These are phyloP conservation scores for Coemansia umbellata DNA, from an alignment of 192 early-diverging fungal species.

Conservation along the genomic window DNA sequence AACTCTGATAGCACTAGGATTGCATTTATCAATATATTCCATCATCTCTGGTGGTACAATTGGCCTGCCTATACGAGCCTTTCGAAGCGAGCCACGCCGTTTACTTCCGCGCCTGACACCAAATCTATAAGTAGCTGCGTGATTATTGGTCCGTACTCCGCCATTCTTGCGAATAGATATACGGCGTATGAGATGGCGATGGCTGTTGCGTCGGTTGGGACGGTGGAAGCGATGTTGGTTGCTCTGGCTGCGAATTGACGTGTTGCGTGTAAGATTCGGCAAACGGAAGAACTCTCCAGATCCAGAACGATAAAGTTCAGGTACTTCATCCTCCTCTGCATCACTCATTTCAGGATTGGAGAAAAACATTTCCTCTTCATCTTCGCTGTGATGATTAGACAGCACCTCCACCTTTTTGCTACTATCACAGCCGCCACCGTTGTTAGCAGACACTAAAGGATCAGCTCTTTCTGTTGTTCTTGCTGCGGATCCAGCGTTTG, in stretches of 20 bases:
- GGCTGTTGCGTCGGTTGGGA: not conserved
- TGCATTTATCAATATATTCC: conserved; percentile 40
- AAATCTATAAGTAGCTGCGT: too few species aligned
- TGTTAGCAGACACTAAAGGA: not conserved
- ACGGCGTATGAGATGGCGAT: conserved; percentile 16
- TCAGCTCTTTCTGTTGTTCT: not conserved
- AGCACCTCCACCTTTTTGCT: not conserved
- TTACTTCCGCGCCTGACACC: not conserved
- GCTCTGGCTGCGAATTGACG: conserved; percentile 12
- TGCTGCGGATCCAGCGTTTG: not conserved
- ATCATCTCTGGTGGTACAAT: conserved; percentile 48
- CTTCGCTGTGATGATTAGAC: not conserved
- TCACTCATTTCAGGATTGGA: conserved; percentile 11
- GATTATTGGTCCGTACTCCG: not conserved
- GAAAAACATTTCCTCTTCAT: not conserved
- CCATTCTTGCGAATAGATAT: conserved; percentile 8
- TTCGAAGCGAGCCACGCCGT: conserved; percentile 5
- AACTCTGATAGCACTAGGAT: conserved; percentile 30
- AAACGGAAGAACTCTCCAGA: conserved; percentile 32
- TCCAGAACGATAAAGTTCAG: conserved; percentile 22
- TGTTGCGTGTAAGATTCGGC: conserved; percentile 30
- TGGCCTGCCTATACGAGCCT: conserved; percentile 32
- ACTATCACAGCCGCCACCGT: not conserved
- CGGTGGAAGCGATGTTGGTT: not conserved
- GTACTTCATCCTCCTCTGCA: conserved; percentile 9